Base-by-base conservation (phyloP, 257 asterid species). In the Euphrasia confusa region DNA sequence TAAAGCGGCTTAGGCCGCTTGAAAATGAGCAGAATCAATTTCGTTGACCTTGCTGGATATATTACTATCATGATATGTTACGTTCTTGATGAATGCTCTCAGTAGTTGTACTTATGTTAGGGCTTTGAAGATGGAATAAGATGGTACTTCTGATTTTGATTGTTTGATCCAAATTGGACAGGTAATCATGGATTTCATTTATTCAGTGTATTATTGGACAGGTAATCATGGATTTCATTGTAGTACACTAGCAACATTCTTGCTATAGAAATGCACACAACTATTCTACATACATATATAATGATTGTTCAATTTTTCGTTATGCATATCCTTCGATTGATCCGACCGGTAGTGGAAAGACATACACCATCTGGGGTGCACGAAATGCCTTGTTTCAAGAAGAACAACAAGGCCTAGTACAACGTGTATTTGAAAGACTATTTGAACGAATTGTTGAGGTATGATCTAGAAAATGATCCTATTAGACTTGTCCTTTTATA, bases 291-390 rank as follows among this genome's bases (percentile, higher is more conserved):
- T 57, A 27, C 53, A 26, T 44, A n/a, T 54, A 40, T 26, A 52
- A 64, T 40, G 21, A 58, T 61, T 64, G 50, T 60, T 53, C 21
- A 33, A 33, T 48, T 48, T 13, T 65, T 63, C n/a, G 57, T 55
- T 68, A 54, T 21, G 37, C 68, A 44, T 71, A 58, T 50, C 45
- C 70, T 68, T 62, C 61, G 40, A 48, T 74, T 77, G 47, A 45
- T 74, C 79, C 89, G 99, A 93, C 97, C 10, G 99, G 99, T 33
- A 93, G 97, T 50, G 99, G 99, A 60, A 93, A 93, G 72, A 93
- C 99, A n/a, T n/a, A 53, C 74, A 93, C 99, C 17, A 78, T 93
- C 21, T 93, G 99, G 99, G 99, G 97, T 70, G 88, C 96, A 30
- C 81, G 94, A 79, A 93, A 83, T 58, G 75, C 90, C 68, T 82